Evolutionary conservation across 1,284 basidiomycete genomes (phyloP), one percentile per base, ranked within the genome.

Genomic region (Puccinia novopanici): DNA sequence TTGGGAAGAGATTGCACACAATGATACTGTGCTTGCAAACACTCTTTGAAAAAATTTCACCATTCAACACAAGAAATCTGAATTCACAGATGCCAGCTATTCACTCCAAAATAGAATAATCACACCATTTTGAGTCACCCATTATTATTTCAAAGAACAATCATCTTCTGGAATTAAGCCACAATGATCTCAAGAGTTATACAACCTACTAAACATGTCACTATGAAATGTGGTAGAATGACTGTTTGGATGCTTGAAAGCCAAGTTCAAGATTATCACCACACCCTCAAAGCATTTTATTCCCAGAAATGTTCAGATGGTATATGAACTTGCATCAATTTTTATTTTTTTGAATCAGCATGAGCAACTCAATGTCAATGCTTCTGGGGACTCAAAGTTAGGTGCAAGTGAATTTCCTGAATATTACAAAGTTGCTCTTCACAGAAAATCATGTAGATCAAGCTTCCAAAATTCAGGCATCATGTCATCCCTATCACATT

Each of bases 131-230:
- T n/a, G n/a, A 24, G 9, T 87, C 30, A 82, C 84, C 12, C 87
- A 86, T 0, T 88, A 87, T 81, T 86, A 87, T 82, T 81, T 87
- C 27, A 81, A 82, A 17, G 86, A 87, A 83, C 87, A 86, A 86
- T 82, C 50, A 8, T 6, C 19, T 9, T 8, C 27, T 19, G 19
- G 55, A 6, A 9, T 65, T 5, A 10, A 34, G 8, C 63, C 63
- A 34, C 8, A 10, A 13, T 9, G 5, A 8, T 12, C 27, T 8
- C 9, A 65, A 27, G 24, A 65, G 34, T 22, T 65, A 65, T 65
- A 8, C 63, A 65, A 65, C 34, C 37, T 65, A 8, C 8, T 10
- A 22, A 10, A 65, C 34, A 8, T 27, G 8, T 65, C 63, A 30
- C 34, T 65, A 5, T 27, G 34, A 12, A 65, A 65, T 37, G 63